Percentiles rank a stretch among this genome's conserved stretches.
Evolutionary conservation across 2,329 filamentous ascomycete species (phyloP).

Genomic region (Grosmannia serpens): DNA sequence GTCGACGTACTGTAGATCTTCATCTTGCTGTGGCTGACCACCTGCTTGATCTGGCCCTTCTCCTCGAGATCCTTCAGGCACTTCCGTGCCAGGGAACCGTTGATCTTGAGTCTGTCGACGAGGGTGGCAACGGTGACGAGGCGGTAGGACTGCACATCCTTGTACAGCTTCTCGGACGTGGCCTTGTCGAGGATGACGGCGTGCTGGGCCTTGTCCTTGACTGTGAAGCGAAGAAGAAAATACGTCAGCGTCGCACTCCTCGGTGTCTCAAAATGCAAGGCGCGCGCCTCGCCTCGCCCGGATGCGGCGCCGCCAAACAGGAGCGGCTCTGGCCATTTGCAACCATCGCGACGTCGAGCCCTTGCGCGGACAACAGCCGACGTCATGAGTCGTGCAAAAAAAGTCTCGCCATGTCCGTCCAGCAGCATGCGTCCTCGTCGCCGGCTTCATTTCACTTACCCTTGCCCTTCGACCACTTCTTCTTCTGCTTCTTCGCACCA

Average conservation of each 20-base stretch:
- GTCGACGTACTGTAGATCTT: slow-evolving; percentile 77
- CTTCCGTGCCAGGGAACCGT: slow-evolving; percentile 87
- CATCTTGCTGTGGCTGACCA: slow-evolving; percentile 93
- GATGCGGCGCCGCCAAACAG: not conserved
- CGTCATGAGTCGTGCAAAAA: not conserved
- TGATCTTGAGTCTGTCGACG: slow-evolving; percentile 99
- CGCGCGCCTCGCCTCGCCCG: not conserved
- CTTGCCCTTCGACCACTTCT: slow-evolving; percentile 60
- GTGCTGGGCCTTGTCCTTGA: slow-evolving; percentile 99
- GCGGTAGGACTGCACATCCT: slow-evolving; percentile 99
- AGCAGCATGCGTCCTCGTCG: too few species aligned
- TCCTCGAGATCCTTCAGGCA: slow-evolving; percentile 90
- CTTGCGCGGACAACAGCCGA: not conserved
- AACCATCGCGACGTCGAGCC: not conserved
- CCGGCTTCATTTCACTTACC: slow-evolving; percentile 45
- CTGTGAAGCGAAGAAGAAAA: slow-evolving; percentile 23
- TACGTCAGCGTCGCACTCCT: not conserved
- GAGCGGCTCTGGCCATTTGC: not conserved
- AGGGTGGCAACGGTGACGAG: slow-evolving; percentile 97
- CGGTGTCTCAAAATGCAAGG: not conserved
- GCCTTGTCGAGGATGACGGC: slow-evolving; percentile 97
- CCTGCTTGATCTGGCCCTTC: slow-evolving; percentile 96
- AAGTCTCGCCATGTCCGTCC: not conserved
- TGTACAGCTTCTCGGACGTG: slow-evolving; percentile 97
- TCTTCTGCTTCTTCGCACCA: slow-evolving; percentile 71